phyloP scores from a whole-genome alignment of 306 rosid genomes.

The Cucurbita argyrosperma region DNA sequence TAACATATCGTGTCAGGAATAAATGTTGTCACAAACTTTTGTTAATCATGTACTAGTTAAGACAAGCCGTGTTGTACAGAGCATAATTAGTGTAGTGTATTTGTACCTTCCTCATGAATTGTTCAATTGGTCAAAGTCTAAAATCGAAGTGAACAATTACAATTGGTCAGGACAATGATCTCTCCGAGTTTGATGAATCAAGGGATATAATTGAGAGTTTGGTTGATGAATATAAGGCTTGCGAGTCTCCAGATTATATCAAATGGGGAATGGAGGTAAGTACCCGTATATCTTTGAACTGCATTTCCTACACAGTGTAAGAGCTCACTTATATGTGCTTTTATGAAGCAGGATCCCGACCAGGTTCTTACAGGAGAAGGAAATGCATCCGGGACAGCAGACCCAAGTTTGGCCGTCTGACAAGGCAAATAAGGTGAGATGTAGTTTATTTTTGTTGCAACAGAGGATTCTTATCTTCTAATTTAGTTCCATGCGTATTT shows the following conservation, averaged over 20 bases:
- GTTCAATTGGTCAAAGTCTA: slow-evolving; percentile 10
- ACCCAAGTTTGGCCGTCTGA: slow-evolving; percentile 51
- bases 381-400: slow-evolving; percentile 62
- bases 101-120: slow-evolving; percentile 7
- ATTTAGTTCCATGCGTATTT: not conserved
- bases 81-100: not conserved
- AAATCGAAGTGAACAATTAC: slow-evolving; percentile 9
- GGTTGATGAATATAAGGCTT: slow-evolving; percentile 95
- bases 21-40: not conserved
- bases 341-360: slow-evolving; percentile 57
- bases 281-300: slow-evolving; percentile 14
- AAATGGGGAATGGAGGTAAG: slow-evolving; percentile 99
- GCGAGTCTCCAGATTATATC: slow-evolving; percentile 98
- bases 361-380: slow-evolving; percentile 69
- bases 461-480: not conserved
- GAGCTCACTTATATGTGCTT: slow-evolving; percentile 6
- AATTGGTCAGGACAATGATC: slow-evolving; percentile 86
- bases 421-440: slow-evolving; percentile 23
- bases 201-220: slow-evolving; percentile 88
- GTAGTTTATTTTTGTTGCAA: slow-evolving; percentile 3
- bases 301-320: slow-evolving; percentile 1
- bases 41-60: not conserved
- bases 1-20: not conserved
- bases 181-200: slow-evolving; percentile 97
- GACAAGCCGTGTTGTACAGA: not conserved